phyloP scores from a whole-genome alignment of 768 basidiomycete genomes.

The Roridomyces roridus region DNA sequence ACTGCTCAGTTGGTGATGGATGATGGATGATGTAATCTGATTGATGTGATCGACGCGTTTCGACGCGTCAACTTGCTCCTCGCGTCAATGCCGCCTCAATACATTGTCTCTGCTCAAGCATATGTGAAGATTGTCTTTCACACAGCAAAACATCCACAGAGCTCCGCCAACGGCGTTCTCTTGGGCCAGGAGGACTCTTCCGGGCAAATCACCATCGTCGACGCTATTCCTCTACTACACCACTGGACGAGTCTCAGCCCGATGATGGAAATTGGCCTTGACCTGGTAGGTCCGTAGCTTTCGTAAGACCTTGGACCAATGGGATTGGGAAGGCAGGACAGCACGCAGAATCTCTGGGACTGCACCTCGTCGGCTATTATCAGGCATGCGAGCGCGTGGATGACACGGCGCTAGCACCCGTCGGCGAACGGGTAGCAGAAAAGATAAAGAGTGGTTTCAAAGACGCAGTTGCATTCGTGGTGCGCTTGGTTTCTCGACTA shows the following conservation, averaged over 20 bases:
- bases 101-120: constrained; percentile 63
- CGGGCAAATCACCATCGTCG: constrained; percentile 54
- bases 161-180: constrained; percentile 79
- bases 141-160: constrained; percentile 80
- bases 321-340: constrained; percentile 53
- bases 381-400: constrained; percentile 73
- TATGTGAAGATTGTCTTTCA: constrained; percentile 82
- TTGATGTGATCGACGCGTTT: too few species aligned
- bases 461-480: constrained; percentile 74
- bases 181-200: constrained; percentile 54
- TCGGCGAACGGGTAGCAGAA: constrained; percentile 67
- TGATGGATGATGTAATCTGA: too few species aligned
- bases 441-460: constrained; percentile 60
- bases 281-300: constrained; percentile 56
- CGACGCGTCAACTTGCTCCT: too few species aligned
- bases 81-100: constrained; percentile 43
- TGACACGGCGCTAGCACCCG: constrained; percentile 64
- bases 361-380: constrained; percentile 75
- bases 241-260: constrained; percentile 86
- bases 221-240: constrained; percentile 80
- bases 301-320: constrained; percentile 4
- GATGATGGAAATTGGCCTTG: constrained; percentile 87
- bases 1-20: too few species aligned
- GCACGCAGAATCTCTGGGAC: constrained; percentile 58
- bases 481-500: constrained; percentile 39